phyloP scores from a whole-genome alignment of 495 filamentous ascomycete species.

The Articulospora tetracladia region DNA sequence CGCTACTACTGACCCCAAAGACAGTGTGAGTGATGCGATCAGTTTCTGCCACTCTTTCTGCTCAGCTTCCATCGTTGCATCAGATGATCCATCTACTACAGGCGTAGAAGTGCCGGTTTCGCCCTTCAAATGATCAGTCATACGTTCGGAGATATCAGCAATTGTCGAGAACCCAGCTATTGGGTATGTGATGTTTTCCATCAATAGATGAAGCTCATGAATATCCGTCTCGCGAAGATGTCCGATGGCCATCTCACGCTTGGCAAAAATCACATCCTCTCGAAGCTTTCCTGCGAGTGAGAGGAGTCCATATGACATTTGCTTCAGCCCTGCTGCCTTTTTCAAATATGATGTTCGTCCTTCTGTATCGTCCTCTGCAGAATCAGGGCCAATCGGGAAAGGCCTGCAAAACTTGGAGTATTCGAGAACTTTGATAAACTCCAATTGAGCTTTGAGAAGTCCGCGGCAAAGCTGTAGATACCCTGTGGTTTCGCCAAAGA shows the following conservation, averaged over 20 bases:
- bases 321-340: slow-evolving; percentile 30
- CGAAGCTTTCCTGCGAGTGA: slow-evolving; percentile 65
- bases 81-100: neutral
- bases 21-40: neutral
- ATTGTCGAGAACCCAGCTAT: slow-evolving; percentile 15
- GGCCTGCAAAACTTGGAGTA: slow-evolving; percentile 2
- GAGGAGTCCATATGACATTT: slow-evolving; percentile 47
- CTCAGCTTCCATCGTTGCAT: neutral
- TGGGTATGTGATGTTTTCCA: slow-evolving; percentile 12
- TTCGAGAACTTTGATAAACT: slow-evolving; percentile 6
- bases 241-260: slow-evolving; percentile 69
- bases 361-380: neutral
- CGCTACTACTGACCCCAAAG: neutral
- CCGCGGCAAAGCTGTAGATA: slow-evolving; percentile 47
- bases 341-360: neutral
- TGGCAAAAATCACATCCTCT: slow-evolving; percentile 71
- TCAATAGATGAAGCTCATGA: slow-evolving; percentile 6
- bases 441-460: slow-evolving; percentile 47
- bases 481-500: slow-evolving; percentile 52
- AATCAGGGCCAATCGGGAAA: neutral
- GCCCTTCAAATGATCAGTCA: neutral
- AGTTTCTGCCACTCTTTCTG: slow-evolving; percentile 11
- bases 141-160: slow-evolving; percentile 15
- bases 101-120: neutral
- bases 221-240: slow-evolving; percentile 63